Base-by-base conservation (phyloP, 768 basidiomycete genomes). In the Lactarius deliciosus region DNA sequence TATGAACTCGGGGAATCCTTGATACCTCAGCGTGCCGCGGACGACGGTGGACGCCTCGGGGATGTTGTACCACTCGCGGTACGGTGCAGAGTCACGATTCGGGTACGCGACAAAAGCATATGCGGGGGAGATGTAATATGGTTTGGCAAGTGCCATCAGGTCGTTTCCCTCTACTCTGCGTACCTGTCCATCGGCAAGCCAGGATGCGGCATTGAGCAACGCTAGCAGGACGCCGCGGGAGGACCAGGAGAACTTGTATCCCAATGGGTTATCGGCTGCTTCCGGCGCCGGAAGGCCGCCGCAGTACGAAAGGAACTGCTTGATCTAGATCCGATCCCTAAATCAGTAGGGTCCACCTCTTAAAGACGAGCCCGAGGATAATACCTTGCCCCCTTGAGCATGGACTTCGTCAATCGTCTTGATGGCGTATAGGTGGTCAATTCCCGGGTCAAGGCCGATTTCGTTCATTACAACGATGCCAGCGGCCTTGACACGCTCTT, bases 191-290 rank as follows among this genome's bases (percentile, higher is more conserved):
- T 83, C 79, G 45, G 86, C 81, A 73, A 90, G 81, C 79, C 89
- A 95, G 3, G 91, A 88, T 22, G 94, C 97, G 41, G 85, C 81
- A 81, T 98, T 98, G 72, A 95, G 85, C 60, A 98, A 85, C 2
- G 97, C 96, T 71, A 98, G 90, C 63, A 99, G 89, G 54, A 96
- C 95, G 60, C 96, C 96, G 25, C 94, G 90, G 9, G 95, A 92
- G 8, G 94, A 96, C 97, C 97, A 98, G 43, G 94, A 97, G 81
- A 99, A 98, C 77, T 98, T 98, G 87, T 98, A 99, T 13, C 96
- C 96, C 64, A 98, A 89, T 2, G 97, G 95, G 81, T 98, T 99
- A 74, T 88, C 87, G 5, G 94, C 86, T 74, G 90, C 90, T 72
- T 93, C 89, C 8, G 94, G 92, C 0, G 95, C 93, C 57, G 96